These are phyloP conservation scores for Candida fluviatilis DNA, from an alignment of 805 yeast genomes.

Conservation along the genomic window DNA sequence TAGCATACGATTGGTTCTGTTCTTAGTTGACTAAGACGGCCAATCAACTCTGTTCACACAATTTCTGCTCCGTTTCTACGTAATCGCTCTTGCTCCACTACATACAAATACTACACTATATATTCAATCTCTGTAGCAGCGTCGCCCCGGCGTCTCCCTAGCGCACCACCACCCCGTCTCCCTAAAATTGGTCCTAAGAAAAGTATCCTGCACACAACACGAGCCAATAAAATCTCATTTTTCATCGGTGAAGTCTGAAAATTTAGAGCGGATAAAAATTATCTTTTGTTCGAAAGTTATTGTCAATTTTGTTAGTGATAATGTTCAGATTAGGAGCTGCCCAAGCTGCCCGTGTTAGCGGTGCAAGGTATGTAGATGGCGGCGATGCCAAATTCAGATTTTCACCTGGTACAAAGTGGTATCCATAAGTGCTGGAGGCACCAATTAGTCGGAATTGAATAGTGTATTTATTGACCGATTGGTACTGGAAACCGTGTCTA, in stretches of 20 bases:
- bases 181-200: no score
- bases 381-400: no score
- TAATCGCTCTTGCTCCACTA: no score
- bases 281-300: not conserved
- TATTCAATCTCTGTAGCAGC: not conserved
- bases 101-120: not conserved
- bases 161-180: no score
- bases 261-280: not conserved
- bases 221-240: not conserved
- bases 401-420: no score
- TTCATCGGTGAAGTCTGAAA: constrained; percentile 1
- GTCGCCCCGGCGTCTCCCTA: no score
- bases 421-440: no score
- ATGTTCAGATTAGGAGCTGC: constrained; percentile 56
- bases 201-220: not conserved
- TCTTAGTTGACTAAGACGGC: not conserved
- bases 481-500: no score
- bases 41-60: no score
- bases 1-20: not conserved
- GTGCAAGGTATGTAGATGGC: constrained; percentile 45
- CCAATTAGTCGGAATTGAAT: no score
- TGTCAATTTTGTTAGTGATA: constrained; percentile 1
- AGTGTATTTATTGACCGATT: no score
- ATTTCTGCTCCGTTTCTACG: no score
- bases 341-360: constrained; percentile 47